Conservation (phyloP, 306 rosid genomes). For the Prunus mume region DNA sequence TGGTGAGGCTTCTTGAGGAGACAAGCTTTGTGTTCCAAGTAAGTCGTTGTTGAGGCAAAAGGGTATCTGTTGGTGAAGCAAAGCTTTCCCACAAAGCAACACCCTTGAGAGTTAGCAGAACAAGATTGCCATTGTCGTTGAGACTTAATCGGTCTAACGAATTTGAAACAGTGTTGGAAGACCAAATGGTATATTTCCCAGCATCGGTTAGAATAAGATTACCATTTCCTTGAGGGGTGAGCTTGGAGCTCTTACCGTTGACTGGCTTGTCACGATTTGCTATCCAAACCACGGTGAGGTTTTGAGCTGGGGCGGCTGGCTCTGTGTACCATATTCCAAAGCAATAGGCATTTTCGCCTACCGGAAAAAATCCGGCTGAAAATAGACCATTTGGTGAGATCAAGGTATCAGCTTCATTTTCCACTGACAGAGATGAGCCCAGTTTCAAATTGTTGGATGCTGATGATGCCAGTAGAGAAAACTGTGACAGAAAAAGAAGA, state of each 20-base stretch:
- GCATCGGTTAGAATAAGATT: constrained; percentile 42
- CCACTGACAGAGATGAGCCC: constrained; percentile 41
- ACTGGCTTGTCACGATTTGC: constrained; percentile 49
- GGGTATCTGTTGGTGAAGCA: constrained; percentile 53
- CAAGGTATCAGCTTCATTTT: constrained; percentile 23
- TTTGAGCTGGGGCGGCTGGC: background rate
- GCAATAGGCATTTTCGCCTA: constrained; percentile 48
- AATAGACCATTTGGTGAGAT: constrained; percentile 40
- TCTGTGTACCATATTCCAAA: constrained; percentile 46
- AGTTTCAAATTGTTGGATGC: constrained; percentile 11
- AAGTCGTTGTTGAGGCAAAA: constrained; percentile 46
- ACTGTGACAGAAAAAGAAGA: background rate
- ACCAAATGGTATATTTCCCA: constrained; percentile 37
- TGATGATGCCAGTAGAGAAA: constrained; percentile 9
- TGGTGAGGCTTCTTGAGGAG: constrained; percentile 44
- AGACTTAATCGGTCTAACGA: constrained; percentile 28
- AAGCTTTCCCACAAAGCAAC: constrained; percentile 52
- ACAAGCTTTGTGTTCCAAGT: constrained; percentile 31
- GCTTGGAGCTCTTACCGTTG: constrained; percentile 44
- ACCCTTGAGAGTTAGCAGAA: constrained; percentile 5
- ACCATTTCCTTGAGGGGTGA: constrained; percentile 31
- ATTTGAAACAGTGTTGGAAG: constrained; percentile 27
- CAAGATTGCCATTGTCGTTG: constrained; percentile 42
- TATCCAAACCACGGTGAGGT: constrained; percentile 42
- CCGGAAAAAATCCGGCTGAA: constrained; percentile 47